A percentile compares a stretch with the other conserved stretches of the same genome.
Evolutionary conservation across 805 yeast genomes (phyloP).

Genomic region (Clavispora vitiphila): DNA sequence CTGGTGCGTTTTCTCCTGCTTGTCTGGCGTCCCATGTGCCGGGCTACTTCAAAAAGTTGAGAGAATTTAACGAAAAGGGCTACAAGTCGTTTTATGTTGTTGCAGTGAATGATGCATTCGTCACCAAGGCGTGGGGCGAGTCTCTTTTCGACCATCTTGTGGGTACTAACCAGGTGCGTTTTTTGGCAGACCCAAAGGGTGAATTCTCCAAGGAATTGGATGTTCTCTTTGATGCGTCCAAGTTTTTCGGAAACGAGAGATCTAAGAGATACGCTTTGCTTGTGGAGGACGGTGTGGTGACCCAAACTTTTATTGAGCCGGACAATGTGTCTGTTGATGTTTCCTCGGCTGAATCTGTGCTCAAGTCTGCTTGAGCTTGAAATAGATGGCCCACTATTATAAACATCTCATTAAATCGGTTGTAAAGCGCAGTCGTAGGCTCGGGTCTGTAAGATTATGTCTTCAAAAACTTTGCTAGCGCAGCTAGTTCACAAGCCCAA

Average conservation of each 20-base stretch:
- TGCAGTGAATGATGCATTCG: slow-evolving; percentile 85
- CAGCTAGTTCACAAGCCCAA: too few species aligned
- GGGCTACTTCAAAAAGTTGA: slow-evolving; percentile 53
- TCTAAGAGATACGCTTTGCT: slow-evolving; percentile 71
- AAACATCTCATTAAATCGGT: too few species aligned
- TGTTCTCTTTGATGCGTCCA: slow-evolving; percentile 67
- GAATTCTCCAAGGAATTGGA: slow-evolving; percentile 64
- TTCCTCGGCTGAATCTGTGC: slow-evolving; percentile 43
- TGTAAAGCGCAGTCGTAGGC: too few species aligned
- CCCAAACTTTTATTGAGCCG: slow-evolving; percentile 68
- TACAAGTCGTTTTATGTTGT: slow-evolving; percentile 56
- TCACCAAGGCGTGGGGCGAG: slow-evolving; percentile 74
- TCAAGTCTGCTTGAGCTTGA: slow-evolving; percentile 16
- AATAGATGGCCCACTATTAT: too few species aligned
- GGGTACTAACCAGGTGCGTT: slow-evolving; percentile 36
- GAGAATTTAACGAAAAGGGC: slow-evolving; percentile 62
- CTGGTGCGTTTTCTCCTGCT: slow-evolving; percentile 75
- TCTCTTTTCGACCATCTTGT: slow-evolving; percentile 17
- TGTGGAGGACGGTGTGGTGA: slow-evolving; percentile 70
- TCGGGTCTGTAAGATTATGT: too few species aligned
- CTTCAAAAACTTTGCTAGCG: too few species aligned
- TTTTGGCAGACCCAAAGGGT: slow-evolving; percentile 78
- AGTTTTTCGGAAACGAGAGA: slow-evolving; percentile 72
- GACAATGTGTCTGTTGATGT: slow-evolving; percentile 69
- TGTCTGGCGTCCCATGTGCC: slow-evolving; percentile 73